These are phyloP conservation scores for Chenopodium album DNA, from an alignment of 148 eudicot genomes.

Conservation along the genomic window DNA sequence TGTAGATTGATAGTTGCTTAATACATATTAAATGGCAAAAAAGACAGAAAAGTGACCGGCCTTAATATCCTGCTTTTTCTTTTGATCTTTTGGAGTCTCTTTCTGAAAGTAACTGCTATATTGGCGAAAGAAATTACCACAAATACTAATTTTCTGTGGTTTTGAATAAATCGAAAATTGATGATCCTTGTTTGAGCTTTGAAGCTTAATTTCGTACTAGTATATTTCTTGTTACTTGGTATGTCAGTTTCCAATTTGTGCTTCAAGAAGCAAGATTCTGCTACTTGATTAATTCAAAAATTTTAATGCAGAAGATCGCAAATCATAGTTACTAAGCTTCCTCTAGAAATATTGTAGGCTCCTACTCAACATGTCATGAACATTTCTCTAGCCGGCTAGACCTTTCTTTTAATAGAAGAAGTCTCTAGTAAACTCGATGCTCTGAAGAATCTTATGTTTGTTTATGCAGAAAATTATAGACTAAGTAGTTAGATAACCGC, in stretches of 20 bases:
- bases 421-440: not conserved
- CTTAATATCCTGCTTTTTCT: not conserved
- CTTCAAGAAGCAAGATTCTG: not conserved
- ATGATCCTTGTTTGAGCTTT: not conserved
- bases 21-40: not conserved
- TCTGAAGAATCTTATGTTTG: constrained; percentile 3
- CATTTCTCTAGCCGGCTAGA: not conserved
- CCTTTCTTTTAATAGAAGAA: constrained; percentile 1
- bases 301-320: not conserved
- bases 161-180: not conserved
- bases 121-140: not conserved
- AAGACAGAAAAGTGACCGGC: constrained; percentile 5
- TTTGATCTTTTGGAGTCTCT: constrained; percentile 3
- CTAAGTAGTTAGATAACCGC: constrained; percentile 9
- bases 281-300: not conserved
- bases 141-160: not conserved
- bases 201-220: not conserved
- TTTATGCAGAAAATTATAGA: constrained; percentile 2
- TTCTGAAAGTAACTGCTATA: constrained; percentile 6
- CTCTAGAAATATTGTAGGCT: not conserved
- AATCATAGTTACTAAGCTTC: not conserved
- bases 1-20: constrained; percentile 13
- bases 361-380: not conserved
- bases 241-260: not conserved
- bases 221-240: not conserved